Evolutionary conservation across 139 green algal species (phyloP).

Genomic region (Edaphochlamys debaryana): DNA sequence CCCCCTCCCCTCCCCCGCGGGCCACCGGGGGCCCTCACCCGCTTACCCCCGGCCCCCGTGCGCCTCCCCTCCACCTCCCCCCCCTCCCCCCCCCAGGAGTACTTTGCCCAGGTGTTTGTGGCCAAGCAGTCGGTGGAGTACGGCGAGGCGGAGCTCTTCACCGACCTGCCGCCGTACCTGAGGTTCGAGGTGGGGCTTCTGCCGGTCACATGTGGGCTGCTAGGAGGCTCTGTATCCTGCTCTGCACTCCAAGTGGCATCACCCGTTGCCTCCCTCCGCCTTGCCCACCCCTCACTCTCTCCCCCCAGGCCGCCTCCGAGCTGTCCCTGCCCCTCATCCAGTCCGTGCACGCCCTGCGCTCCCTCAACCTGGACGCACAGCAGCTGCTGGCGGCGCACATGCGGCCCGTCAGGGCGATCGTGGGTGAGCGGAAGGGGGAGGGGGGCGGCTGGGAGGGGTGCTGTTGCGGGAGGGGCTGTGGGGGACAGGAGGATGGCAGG

Average conservation of each 20-base stretch:
- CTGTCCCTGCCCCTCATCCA: slow-evolving; percentile 1
- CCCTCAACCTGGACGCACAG: slow-evolving; percentile 48
- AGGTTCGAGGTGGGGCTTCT: slow-evolving; percentile 26
- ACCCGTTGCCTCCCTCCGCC: background rate
- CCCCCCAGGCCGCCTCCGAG: slow-evolving; percentile 5
- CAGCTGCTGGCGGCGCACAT: slow-evolving; percentile 45
- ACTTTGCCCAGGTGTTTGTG: slow-evolving; percentile 30
- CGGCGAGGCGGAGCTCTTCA: slow-evolving; percentile 35
- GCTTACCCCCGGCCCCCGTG: no score
- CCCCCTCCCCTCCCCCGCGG: no score
- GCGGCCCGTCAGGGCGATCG: slow-evolving; percentile 21
- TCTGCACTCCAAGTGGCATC: no score
- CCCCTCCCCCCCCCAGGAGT: slow-evolving; percentile 9
- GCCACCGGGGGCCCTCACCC: no score
- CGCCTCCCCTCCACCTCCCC: no score
- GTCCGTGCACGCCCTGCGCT: slow-evolving; percentile 26
- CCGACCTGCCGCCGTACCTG: slow-evolving; percentile 23
- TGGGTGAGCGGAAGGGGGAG: no score
- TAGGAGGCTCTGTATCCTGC: no score
- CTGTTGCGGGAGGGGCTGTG: no score
- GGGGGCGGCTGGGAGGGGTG: no score
- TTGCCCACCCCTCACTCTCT: background rate
- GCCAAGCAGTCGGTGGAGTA: slow-evolving; percentile 30
- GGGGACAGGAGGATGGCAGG: no score
- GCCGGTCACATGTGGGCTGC: no score